Conservation (phyloP, 371 early-diverging fungal species). For the Apophysomyces trapeziformis region DNA sequence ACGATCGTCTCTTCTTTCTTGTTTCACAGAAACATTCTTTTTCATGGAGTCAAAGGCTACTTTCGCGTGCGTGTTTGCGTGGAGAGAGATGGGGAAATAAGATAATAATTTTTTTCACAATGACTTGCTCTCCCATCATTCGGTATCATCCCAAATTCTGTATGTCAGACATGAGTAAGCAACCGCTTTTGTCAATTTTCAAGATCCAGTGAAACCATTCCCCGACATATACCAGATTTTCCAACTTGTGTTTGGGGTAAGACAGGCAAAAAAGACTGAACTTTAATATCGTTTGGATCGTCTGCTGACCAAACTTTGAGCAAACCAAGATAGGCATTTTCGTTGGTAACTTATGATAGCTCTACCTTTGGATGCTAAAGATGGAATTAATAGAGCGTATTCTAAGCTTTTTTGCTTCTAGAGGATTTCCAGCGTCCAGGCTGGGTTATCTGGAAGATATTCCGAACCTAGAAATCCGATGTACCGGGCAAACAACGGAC, state of each 20-base stretch:
- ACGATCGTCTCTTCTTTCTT: too few relatives aligned
- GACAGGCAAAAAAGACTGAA: neutral
- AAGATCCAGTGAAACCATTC: constrained; percentile 2
- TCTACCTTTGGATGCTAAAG: too few relatives aligned
- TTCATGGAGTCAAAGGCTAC: too few relatives aligned
- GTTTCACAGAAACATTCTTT: too few relatives aligned
- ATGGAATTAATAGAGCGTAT: too few relatives aligned
- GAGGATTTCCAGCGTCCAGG: neutral
- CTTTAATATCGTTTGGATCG: neutral
- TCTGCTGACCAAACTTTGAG: neutral
- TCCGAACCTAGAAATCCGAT: neutral
- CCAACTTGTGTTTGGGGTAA: neutral
- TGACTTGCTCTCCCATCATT: too few relatives aligned
- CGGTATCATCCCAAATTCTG: too few relatives aligned
- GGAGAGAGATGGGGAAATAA: too few relatives aligned
- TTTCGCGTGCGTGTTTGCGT: too few relatives aligned
- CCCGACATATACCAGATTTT: constrained; percentile 3
- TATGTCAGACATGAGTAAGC: constrained; percentile 7
- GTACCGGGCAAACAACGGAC: neutral
- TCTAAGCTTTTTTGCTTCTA: neutral
- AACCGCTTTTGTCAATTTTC: constrained; percentile 2
- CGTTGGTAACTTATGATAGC: neutral
- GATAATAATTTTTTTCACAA: too few relatives aligned
- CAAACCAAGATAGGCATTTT: neutral
- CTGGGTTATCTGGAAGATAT: too few relatives aligned